Evolutionary conservation across 2,329 filamentous ascomycete genomes (phyloP), one percentile per base, ranked within the genome.

Genomic region (Pseudopithomyces maydicus): DNA sequence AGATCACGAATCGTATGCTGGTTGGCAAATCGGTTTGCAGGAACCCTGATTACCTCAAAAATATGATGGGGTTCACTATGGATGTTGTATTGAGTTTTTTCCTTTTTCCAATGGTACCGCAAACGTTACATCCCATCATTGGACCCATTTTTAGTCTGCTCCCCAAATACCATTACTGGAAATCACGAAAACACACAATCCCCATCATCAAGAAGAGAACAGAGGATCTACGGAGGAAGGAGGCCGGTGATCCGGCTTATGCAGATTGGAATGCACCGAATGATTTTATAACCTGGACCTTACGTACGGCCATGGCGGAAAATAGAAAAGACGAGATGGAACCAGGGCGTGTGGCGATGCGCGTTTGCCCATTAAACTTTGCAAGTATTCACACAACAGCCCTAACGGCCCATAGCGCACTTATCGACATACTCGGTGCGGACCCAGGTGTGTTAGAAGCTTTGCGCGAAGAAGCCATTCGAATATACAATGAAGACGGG

Each of bases 361-460:
- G 82, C 14, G 69, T 87, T 5, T 72, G 87, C 35, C 82, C 84
- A 0, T 74, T 87, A 42, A 81, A 86, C 65, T 86, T 87, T 57
- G 84, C 84, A 2, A 81, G 83, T 17, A 84, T 86, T 23, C 84
- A 87, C 69, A 87, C 84, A 1, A 85, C 84, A 0, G 78, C 81
- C 6, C 63, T 85, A 12, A 85, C 84, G 0, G 78, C 80, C 2
- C 79, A 81, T 44, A 78, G 78, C 33, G 72, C 79, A 32, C 55
- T 71, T 10, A 38, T 63, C 36, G 62, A 67, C 17, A 60, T 72
- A 14, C 50, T 71, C 10, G 54, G 52, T 20, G 56, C 64, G 3
- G 63, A 59, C 3, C 61, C 58, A 7, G 59, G 54, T 2, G 61
- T 69, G 11, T 32, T 64, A 7, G 56, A 60, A 29, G 61, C 66